Conservation (phyloP, 192 early-diverging fungal species). For the Geosiphon pyriformis region DNA sequence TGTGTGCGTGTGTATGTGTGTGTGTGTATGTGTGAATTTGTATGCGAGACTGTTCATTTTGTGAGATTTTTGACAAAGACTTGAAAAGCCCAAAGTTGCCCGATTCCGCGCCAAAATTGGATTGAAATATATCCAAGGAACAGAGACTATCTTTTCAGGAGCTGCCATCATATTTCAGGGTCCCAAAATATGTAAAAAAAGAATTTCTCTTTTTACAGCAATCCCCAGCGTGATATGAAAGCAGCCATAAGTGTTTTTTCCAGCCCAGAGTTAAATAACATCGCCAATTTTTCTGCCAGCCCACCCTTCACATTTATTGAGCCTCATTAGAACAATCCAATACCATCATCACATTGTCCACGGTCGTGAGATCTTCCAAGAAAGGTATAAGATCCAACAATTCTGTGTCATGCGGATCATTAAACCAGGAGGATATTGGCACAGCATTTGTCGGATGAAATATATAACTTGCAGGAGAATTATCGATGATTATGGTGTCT, state of each 20-base stretch:
- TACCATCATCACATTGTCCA: conserved; percentile 82
- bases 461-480: conserved; percentile 92
- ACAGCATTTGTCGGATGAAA: conserved; percentile 97
- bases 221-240: conserved; percentile 5
- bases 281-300: conserved; percentile 18
- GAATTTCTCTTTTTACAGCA: conserved; percentile 18
- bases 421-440: conserved; percentile 93
- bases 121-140: not conserved
- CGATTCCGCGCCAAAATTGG: not conserved
- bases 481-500: conserved; percentile 89
- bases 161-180: conserved; percentile 11
- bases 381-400: conserved; percentile 92
- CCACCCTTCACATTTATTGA: conserved; percentile 20
- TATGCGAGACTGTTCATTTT: not conserved
- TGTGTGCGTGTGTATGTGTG: not conserved
- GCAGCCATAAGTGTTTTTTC: conserved; percentile 14
- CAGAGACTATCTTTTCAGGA: not conserved
- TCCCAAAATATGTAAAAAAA: conserved; percentile 13
- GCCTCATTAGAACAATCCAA: conserved; percentile 54
- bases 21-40: not conserved
- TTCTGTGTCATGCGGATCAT: conserved; percentile 95
- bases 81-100: conserved; percentile 2
- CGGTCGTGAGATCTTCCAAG: conserved; percentile 81
- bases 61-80: not conserved
- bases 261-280: conserved; percentile 1